Percentiles rank a stretch among this genome's conserved stretches.
These are phyloP conservation scores for Leptographium procerum DNA, from an alignment of 2,329 filamentous ascomycete species.

Conservation along the genomic window DNA sequence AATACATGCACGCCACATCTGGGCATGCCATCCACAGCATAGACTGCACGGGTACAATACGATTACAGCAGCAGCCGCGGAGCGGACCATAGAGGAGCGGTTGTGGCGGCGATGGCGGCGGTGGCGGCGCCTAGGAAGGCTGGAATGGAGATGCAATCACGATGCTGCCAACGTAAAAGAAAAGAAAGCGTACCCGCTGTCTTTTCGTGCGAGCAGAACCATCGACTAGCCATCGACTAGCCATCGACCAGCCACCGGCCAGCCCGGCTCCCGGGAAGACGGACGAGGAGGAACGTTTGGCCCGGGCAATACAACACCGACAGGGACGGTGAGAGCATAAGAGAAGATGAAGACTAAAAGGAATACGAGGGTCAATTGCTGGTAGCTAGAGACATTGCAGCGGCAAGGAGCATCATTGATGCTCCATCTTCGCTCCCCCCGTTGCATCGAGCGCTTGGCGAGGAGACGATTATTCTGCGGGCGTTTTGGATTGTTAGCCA, in stretches of 20 bases:
- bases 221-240: neutral
- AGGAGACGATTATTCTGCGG: neutral
- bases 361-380: neutral
- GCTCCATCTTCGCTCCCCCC: neutral
- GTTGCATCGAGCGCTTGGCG: neutral
- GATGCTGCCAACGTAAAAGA: too few relatives aligned
- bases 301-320: neutral
- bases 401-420: neutral
- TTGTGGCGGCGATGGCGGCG: too few relatives aligned
- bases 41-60: too few relatives aligned
- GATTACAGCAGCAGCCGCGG: too few relatives aligned
- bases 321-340: neutral
- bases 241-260: too few relatives aligned
- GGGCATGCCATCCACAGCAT: too few relatives aligned
- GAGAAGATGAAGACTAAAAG: too few relatives aligned
- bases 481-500: too few relatives aligned
- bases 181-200: neutral
- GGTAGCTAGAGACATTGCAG: neutral
- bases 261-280: neutral
- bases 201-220: neutral
- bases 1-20: neutral
- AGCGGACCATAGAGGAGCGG: too few relatives aligned
- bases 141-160: too few relatives aligned
- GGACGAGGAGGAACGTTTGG: neutral
- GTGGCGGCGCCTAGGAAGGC: too few relatives aligned